Base-by-base conservation (phyloP, 2,329 filamentous ascomycete genomes). In the Gremmenia infestans region DNA sequence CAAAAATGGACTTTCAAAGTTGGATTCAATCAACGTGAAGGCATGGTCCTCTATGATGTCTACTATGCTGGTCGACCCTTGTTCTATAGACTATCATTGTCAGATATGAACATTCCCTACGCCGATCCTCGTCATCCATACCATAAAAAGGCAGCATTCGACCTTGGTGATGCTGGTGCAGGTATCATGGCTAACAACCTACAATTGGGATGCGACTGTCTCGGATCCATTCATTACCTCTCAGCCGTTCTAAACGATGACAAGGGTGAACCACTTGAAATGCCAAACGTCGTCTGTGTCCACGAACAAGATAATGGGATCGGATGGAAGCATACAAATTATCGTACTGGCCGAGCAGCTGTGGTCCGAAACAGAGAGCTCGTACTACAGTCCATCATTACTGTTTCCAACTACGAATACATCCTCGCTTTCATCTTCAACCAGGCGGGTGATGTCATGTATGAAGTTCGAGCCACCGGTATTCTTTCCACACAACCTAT, bases 351-450 rank as follows among this genome's bases (percentile, higher is more conserved):
- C 0, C 76, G 82, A 9, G 83, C 85, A 2, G 84, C 81, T 0
- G 77, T 87, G 4, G 79, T 81, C 17, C 79, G 86, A 19, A 83
- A 81, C 60, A 77, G 86, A 25, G 83, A 88, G 67, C 72, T 88
- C 4, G 84, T 88, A 0, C 68, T 89, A 5, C 86, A 88, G 67
- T 82, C 80, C 64, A 88, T 88, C 68, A 86, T 87, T 71, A 88
- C 85, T 0, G 82, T 88, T 4, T 78, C 83, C 11, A 89, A 89
- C 71, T 89, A 88, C 70, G 86, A 88, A 66, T 89, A 89, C 67
- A 87, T 89, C 63, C 77, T 89, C 39, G 84, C 85, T 2, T 89
- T 85, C 71, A 81, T 85, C 52, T 87, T 89, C 73, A 86, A 87
- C 68, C 86, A 88, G 67, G 85, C 85, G 2, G 86, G 82, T 54